Evolutionary conservation across 441 rosid genomes (phyloP), one percentile per base, ranked within the genome.

Genomic region (Sinapis alba): DNA sequence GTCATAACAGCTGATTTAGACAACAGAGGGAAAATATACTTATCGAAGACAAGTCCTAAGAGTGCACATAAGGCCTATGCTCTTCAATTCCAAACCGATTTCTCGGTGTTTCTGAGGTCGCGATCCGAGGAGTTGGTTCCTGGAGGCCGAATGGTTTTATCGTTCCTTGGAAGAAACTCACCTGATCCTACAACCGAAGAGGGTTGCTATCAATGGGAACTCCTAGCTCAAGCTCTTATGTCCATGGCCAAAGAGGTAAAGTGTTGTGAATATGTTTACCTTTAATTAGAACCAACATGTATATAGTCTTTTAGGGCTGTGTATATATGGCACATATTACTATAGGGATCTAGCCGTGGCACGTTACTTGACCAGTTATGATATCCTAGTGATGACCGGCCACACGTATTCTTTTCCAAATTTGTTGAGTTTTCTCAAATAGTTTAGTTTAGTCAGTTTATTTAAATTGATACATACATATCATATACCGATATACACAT

Each of bases 211-310:
- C 82, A 79, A 24, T 80, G 80, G 83, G 83, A 80, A 62, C 80
- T 80, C 15, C 56, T 80, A 71, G 83, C 83, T 38, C 71, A 65
- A 75, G 83, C 80, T 38, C 83, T 80, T 70, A 80, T 80, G 80
- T 66, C 76, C 26, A 65, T 80, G 83, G 83, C 83, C 61, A 75
- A 66, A 11, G 83, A 80, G 83, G 83, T 80, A 75, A 7, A 26
- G 34, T 71, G 4, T 54, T 59, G 21, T 53, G 21, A 34, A 28
- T 41, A 59, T 72, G 80, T 60, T 57, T 53, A 41, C 65, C 69
- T 51, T 61, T 41, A 53, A 18, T 60, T 60, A 51, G 28, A 50
- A 66, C 38, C 57, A 65, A 50, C 80, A 71, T 65, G 51, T 21
- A 6, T 8, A 54, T 56, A 54, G 62, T 21, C 57, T 57, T 1